A percentile compares a stretch with the other conserved stretches of the same genome.
Evolutionary conservation across 2,329 filamentous ascomycete genomes (phyloP).

Genomic region (Xylariaceae sp.): DNA sequence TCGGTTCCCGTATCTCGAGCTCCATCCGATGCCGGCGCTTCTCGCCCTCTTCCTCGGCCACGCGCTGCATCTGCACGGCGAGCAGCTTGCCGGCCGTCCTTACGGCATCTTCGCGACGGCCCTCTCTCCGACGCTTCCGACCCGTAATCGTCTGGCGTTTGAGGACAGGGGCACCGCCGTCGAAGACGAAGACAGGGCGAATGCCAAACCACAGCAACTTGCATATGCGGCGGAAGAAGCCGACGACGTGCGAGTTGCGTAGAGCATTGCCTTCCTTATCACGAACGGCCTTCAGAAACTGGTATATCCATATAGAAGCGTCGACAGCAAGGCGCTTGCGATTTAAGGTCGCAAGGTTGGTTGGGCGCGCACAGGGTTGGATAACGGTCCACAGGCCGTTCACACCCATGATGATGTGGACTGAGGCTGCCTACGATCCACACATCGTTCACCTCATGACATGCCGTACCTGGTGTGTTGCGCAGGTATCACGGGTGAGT

Average conservation of each 20-base stretch:
- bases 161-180: constrained; percentile 83
- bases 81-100: constrained; percentile 86
- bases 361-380: constrained; percentile 89
- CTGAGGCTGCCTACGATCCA: too few relatives aligned
- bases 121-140: constrained; percentile 74
- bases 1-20: constrained; percentile 35
- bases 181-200: constrained; percentile 94
- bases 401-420: constrained; percentile 85
- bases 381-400: constrained; percentile 96
- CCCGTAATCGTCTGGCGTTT: constrained; percentile 85
- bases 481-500: too few relatives aligned
- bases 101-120: constrained; percentile 84
- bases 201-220: constrained; percentile 96
- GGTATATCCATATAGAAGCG: constrained; percentile 99
- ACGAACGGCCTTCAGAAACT: constrained; percentile 96
- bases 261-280: constrained; percentile 97
- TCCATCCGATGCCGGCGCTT: constrained; percentile 47
- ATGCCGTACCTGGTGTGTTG: too few relatives aligned
- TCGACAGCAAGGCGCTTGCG: constrained; percentile 94
- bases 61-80: constrained; percentile 87
- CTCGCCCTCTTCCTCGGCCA: constrained; percentile 76
- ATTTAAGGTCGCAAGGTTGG: constrained; percentile 93
- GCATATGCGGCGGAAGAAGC: constrained; percentile 97
- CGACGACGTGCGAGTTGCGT: constrained; percentile 90
- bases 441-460: too few relatives aligned